Evolutionary conservation across 1,284 basidiomycete genomes (phyloP), one percentile per base, ranked within the genome.

Genomic region (Inonotus hispidus): DNA sequence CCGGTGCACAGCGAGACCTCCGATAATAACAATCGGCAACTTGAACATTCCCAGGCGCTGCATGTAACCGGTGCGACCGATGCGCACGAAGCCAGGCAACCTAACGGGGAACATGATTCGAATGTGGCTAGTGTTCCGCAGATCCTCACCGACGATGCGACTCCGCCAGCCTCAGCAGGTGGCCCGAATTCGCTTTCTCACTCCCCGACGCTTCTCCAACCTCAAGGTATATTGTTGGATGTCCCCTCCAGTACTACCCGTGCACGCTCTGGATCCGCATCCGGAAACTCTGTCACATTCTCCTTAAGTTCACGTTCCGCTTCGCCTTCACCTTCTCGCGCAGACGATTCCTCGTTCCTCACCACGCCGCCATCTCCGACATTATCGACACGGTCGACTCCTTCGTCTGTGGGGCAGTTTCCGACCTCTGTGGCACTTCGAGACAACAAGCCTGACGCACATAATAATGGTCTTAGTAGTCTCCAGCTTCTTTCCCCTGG

Each of bases 361-460:
- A 73, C 70, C 1, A 46, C 67, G 3, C 88, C 87, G 0, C 87
- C 88, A 0, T 90, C 88, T 0, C 88, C 88, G 1, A 90, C 89
- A 0, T 76, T 89, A 10, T 89, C 89, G 0, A 80, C 78, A 1
- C 78, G 75, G 38, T 88, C 85, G 2, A 82, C 82, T 0, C 78
- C 81, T 37, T 62, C 60, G 23, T 50, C 53, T 11, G 23, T 53
- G 14, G 57, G 61, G 19, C 46, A 49, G 46, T 88, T 85, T 63
- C 74, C 78, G 0, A 83, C 82, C 1, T 76, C 86, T 4, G 70
- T 87, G 3, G 81, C 81, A 1, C 71, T 93, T 47, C 80, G 92
- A 37, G 81, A 87, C 53, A 93, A 92, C 70, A 77, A 82, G 53
- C 91, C 89, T 0, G 82, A 87, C 13, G 79, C 81, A 19, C 46